Evolutionary conservation across 169 alveolate genomes (phyloP).

Genomic region (Cystoisospora suis): DNA sequence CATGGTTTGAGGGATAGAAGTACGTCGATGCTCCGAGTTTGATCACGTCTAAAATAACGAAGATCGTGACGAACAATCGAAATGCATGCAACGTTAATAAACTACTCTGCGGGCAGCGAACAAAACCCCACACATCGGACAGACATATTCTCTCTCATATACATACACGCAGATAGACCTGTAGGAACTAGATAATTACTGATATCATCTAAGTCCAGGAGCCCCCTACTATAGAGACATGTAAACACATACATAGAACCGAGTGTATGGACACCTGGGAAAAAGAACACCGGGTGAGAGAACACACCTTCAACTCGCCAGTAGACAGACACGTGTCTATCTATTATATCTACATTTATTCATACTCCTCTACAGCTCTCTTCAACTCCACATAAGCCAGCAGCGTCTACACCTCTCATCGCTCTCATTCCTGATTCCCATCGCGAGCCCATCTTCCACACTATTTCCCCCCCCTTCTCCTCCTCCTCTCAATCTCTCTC

Average conservation of each 20-base stretch:
- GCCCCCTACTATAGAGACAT: not conserved
- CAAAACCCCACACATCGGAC: not conserved
- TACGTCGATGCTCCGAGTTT: slow-evolving; percentile 54
- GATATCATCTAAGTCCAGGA: not conserved
- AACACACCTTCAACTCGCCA: too few species aligned
- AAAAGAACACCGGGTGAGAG: too few species aligned
- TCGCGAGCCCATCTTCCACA: not conserved
- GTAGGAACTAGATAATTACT: too few species aligned
- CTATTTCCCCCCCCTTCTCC: not conserved
- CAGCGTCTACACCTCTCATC: too few species aligned
- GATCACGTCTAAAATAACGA: slow-evolving; percentile 44
- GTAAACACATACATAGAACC: not conserved
- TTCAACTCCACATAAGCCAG: too few species aligned
- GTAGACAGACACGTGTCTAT: too few species aligned
- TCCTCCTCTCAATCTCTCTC: not conserved
- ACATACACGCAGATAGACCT: not conserved
- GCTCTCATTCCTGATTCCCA: too few species aligned
- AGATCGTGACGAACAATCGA: slow-evolving; percentile 44
- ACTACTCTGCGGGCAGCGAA: not conserved
- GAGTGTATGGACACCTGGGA: too few species aligned
- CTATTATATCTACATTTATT: too few species aligned
- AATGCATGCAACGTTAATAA: not conserved
- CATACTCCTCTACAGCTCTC: too few species aligned
- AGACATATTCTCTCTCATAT: not conserved
- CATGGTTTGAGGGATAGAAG: slow-evolving; percentile 59